Evolutionary conservation across 768 basidiomycete genomes (phyloP), one percentile per base, ranked within the genome.

Genomic region (Tylopilus cervinicoccineus): DNA sequence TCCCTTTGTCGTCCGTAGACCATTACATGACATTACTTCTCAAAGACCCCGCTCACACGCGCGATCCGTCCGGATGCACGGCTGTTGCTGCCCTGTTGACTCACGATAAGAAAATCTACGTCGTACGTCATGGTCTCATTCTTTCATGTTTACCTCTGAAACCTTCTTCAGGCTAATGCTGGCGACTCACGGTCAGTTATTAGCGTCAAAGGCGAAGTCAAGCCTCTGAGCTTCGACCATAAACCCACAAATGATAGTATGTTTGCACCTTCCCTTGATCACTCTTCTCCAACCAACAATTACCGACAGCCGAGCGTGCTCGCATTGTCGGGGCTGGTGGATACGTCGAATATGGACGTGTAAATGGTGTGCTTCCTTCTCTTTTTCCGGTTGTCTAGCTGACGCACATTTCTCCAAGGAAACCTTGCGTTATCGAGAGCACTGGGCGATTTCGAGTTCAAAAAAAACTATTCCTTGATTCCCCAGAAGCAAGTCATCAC

Each of bases 391-490:
- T 36, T 10, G 16, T 33, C 19, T 17, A 11, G 6, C 48, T 59
- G n/a, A 34, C 48, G 4, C 40, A 31, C 2, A 34, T 10, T 19
- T 12, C 10, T 11, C 26, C 13, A 59, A 96, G 94, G 95, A 54
- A 98, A 98, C 64, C 83, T 99, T 48, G 95, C 96, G 0, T 72
- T 98, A 32, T 94, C 94, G 14, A 79, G 96, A 58, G 96, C 96
- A 5, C 72, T 99, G 23, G 96, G 96, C 47, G 96, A 99, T 67
- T 98, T 99, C 65, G 93, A 96, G 55, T 99, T 96, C 78, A 99
- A 99, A 76, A 93, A 95, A 72, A 95, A 94, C 63, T 80, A 80
- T 41, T 69, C 78, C 16, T 68, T 97, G 10, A 68, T 78, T 34
- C 84, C 94, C 16, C 95, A 98, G 70, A 79, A 81, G 42, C 96